Percentiles rank a stretch among this genome's conserved stretches.
Evolutionary conservation across 2,329 filamentous ascomycete genomes (phyloP).

Genomic region (Aspergillus awamori): DNA sequence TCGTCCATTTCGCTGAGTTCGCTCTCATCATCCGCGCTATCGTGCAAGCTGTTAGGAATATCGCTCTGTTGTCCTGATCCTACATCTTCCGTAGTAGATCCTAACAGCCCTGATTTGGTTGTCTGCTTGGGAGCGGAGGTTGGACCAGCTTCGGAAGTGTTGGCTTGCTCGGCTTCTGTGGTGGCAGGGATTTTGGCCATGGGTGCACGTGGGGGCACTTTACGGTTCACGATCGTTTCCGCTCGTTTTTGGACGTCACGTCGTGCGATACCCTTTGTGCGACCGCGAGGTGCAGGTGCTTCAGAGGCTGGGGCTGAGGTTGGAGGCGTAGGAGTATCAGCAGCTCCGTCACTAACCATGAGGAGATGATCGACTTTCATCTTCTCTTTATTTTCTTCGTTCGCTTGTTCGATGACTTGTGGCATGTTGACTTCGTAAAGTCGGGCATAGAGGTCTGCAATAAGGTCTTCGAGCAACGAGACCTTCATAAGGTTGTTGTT

Average conservation of each 20-base stretch:
- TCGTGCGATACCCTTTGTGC: constrained; percentile 62
- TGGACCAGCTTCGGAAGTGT: constrained; percentile 36
- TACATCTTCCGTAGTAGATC: constrained; percentile 48
- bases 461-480: constrained; percentile 85
- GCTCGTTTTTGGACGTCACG: constrained; percentile 62
- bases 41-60: constrained; percentile 62
- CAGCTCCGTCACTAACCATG: constrained; percentile 39
- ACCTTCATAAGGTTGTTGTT: constrained; percentile 88
- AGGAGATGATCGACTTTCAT: constrained; percentile 53
- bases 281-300: constrained; percentile 38
- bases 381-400: constrained; percentile 50
- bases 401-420: constrained; percentile 43
- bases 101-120: constrained; percentile 7
- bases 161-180: constrained; percentile 26
- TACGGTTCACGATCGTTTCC: constrained; percentile 56
- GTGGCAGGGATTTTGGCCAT: constrained; percentile 27
- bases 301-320: constrained; percentile 38
- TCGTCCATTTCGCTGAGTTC: constrained; percentile 65
- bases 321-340: constrained; percentile 34
- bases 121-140: constrained; percentile 42
- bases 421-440: constrained; percentile 44
- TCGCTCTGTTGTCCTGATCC: constrained; percentile 50
- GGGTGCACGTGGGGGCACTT: constrained; percentile 35
- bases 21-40: constrained; percentile 70
- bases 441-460: constrained; percentile 83